phyloP scores from a whole-genome alignment of 345 rosid species.

The Bruguiera gymnorhiza region DNA sequence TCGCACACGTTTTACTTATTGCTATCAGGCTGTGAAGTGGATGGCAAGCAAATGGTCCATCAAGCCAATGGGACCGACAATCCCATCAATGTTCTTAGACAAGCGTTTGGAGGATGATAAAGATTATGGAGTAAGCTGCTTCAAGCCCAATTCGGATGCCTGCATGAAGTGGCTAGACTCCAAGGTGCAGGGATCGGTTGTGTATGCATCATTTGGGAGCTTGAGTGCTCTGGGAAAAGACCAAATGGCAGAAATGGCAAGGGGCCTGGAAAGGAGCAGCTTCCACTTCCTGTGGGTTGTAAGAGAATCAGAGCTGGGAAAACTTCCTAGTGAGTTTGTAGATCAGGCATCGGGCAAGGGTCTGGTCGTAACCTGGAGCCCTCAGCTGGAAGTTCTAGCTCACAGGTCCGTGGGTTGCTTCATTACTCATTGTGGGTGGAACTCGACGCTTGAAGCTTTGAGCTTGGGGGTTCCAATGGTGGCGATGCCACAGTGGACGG shows the following conservation, averaged over 20 bases:
- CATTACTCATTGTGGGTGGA: conserved; percentile 67
- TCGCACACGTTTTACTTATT: background rate
- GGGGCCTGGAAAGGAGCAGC: conserved; percentile 38
- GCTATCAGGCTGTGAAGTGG: conserved; percentile 38
- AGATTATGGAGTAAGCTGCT: conserved; percentile 47
- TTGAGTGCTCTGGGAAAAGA: conserved; percentile 37
- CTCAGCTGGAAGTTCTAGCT: conserved; percentile 51
- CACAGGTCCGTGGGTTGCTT: conserved; percentile 57
- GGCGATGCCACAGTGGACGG: conserved; percentile 58
- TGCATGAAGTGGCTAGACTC: conserved; percentile 45
- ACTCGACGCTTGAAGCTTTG: conserved; percentile 61
- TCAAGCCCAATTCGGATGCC: conserved; percentile 33
- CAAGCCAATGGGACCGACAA: conserved; percentile 48
- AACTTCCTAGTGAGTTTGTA: conserved; percentile 36
- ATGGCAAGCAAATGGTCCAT: conserved; percentile 40
- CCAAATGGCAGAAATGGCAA: conserved; percentile 56
- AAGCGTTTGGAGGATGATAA: conserved; percentile 44
- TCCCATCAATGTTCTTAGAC: conserved; percentile 55
- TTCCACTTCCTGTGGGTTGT: conserved; percentile 56
- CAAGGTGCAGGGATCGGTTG: conserved; percentile 39
- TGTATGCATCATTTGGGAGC: conserved; percentile 58
- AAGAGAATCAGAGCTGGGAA: conserved; percentile 43
- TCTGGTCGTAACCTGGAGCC: conserved; percentile 48
- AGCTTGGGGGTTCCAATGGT: conserved; percentile 58
- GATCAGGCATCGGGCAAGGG: conserved; percentile 39